Conservation (phyloP, 2,329 filamentous ascomycete genomes). For the Oidium heveae region DNA sequence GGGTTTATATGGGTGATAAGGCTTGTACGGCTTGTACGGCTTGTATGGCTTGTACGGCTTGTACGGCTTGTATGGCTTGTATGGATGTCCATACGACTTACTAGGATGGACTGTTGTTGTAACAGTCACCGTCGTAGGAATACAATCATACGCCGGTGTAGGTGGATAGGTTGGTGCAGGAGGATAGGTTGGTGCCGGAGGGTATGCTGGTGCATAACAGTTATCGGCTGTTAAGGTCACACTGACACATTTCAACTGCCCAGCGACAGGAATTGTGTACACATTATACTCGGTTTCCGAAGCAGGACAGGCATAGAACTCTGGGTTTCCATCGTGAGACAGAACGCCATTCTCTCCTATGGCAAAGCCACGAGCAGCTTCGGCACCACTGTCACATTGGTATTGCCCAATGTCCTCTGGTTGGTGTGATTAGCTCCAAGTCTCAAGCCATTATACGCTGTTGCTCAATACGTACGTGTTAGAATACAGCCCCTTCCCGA, state of each 20-base stretch:
- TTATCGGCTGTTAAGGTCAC: conserved; percentile 21
- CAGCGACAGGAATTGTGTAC: conserved; percentile 19
- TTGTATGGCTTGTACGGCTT: too few species aligned
- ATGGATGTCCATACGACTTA: too few species aligned
- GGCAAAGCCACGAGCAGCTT: conserved; percentile 27
- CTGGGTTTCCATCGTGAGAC: conserved; percentile 20
- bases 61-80: too few species aligned
- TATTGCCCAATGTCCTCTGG: conserved; percentile 6
- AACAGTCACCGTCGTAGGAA: neutral
- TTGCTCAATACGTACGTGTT: conserved; percentile 24
- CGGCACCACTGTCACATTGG: conserved; percentile 24
- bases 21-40: too few species aligned
- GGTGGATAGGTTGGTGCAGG: neutral
- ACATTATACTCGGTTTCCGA: conserved; percentile 28
- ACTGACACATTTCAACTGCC: conserved; percentile 23
- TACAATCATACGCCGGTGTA: neutral
- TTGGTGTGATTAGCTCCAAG: neutral
- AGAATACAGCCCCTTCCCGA: conserved; percentile 35
- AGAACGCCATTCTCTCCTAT: conserved; percentile 27
- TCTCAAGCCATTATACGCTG: neutral
- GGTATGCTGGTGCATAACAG: conserved; percentile 9
- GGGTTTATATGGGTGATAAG: too few species aligned
- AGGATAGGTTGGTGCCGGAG: neutral
- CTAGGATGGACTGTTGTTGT: neutral
- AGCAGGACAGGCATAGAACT: conserved; percentile 35